Percentiles rank a stretch among this genome's conserved stretches.
Conservation (phyloP, 108 stramenopile species). For the Nannochloropsis gaditana region DNA sequence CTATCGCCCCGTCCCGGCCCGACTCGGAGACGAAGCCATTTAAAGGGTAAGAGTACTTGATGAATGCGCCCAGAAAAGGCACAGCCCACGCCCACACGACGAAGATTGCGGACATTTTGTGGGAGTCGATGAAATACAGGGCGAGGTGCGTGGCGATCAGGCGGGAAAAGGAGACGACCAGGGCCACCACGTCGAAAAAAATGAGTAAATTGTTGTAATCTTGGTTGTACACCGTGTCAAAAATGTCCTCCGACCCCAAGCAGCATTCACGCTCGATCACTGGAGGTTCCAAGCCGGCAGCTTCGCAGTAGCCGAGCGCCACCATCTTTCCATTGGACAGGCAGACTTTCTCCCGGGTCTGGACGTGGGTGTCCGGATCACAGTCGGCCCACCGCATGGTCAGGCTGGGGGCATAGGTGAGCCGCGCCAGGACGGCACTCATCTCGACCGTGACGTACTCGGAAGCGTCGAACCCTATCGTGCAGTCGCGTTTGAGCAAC, state of each 20-base stretch:
- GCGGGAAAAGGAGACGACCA: background rate
- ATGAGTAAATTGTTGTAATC: background rate
- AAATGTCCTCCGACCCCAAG: conserved; percentile 18
- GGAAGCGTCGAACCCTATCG: background rate
- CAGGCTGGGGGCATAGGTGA: background rate
- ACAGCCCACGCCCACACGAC: background rate
- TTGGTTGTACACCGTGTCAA: background rate
- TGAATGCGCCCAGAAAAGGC: background rate
- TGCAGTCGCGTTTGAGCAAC: background rate
- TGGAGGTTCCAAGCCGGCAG: background rate
- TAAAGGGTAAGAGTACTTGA: background rate
- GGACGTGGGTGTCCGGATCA: background rate
- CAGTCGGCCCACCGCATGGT: conserved; percentile 17
- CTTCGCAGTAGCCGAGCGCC: background rate
- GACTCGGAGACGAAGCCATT: background rate
- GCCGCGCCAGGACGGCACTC: background rate
- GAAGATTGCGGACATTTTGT: conserved; percentile 1
- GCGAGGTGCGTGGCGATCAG: background rate
- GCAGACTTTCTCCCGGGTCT: background rate
- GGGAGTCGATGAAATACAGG: background rate
- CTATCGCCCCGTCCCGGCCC: background rate
- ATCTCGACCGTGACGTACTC: conserved; percentile 11
- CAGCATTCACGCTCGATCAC: background rate
- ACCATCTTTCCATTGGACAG: conserved; percentile 9
- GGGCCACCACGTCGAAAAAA: background rate